Conservation (phyloP, 2,329 filamentous ascomycete genomes). For the Colletotrichum sp. region DNA sequence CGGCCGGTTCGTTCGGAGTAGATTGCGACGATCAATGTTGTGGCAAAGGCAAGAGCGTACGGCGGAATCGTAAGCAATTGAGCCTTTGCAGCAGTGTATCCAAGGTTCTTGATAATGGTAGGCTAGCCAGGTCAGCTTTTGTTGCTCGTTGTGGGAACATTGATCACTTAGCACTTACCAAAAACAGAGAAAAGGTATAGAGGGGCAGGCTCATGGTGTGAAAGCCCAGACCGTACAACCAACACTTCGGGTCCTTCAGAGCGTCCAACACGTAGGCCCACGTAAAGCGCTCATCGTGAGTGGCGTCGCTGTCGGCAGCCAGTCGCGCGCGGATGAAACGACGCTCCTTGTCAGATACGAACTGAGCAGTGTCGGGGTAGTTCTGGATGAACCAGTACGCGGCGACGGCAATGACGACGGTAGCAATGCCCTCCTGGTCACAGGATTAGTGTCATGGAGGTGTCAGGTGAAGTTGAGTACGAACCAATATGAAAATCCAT, state of each 20-base stretch:
- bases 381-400: conserved; percentile 70
- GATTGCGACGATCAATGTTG: conserved; percentile 63
- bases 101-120: conserved; percentile 59
- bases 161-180: conserved; percentile 38
- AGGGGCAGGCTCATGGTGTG: conserved; percentile 73
- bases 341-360: conserved; percentile 59
- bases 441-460: conserved; percentile 36
- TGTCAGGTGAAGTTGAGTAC: background rate
- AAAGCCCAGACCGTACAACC: conserved; percentile 74
- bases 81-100: conserved; percentile 56
- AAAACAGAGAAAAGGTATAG: conserved; percentile 60
- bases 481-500: conserved; percentile 66
- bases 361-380: conserved; percentile 64
- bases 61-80: conserved; percentile 68
- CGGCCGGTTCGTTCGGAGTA: conserved; percentile 62
- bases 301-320: conserved; percentile 72
- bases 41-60: conserved; percentile 65
- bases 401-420: conserved; percentile 52
- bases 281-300: conserved; percentile 68
- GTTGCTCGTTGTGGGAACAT: rapidly evolving
- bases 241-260: conserved; percentile 71
- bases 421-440: conserved; percentile 58
- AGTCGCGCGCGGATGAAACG: conserved; percentile 66
- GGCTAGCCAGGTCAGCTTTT: conserved; percentile 32
- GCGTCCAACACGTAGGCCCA: conserved; percentile 71